A percentile compares a stretch with the other conserved stretches of the same genome.
Conservation (phyloP, 306 rosid genomes). For the Casuarina equisetifolia region DNA sequence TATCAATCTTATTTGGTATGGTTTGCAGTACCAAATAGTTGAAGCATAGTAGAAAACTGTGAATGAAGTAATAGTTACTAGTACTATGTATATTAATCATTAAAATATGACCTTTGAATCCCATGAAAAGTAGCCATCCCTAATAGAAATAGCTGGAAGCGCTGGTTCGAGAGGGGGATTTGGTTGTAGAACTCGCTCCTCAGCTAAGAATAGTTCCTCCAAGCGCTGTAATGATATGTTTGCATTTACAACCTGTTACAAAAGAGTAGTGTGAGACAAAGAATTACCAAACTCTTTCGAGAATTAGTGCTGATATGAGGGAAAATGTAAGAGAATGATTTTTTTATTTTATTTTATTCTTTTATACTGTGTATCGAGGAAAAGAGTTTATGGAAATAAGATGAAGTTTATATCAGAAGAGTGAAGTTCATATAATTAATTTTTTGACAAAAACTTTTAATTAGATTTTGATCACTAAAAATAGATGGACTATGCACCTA, state of each 20-base stretch:
- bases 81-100: background rate
- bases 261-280: slow-evolving; percentile 19
- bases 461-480: background rate
- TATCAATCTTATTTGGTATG: too few species aligned
- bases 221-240: slow-evolving; percentile 76
- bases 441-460: background rate
- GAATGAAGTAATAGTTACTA: background rate
- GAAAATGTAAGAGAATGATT: background rate
- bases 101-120: slow-evolving; percentile 57
- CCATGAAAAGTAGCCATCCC: slow-evolving; percentile 82
- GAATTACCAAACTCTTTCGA: background rate
- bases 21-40: too few species aligned
- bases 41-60: too few species aligned
- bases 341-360: background rate
- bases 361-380: background rate
- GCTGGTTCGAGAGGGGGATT: slow-evolving; percentile 67
- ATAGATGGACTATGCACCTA: background rate
- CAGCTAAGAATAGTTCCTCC: slow-evolving; percentile 69
- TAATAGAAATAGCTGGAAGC: slow-evolving; percentile 73
- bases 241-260: slow-evolving; percentile 75
- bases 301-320: background rate
- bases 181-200: slow-evolving; percentile 60
- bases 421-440: background rate
- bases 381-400: background rate
- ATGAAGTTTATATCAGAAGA: background rate